phyloP scores from a whole-genome alignment of 2,329 filamentous ascomycete species.

The Celoporthe dispersa region DNA sequence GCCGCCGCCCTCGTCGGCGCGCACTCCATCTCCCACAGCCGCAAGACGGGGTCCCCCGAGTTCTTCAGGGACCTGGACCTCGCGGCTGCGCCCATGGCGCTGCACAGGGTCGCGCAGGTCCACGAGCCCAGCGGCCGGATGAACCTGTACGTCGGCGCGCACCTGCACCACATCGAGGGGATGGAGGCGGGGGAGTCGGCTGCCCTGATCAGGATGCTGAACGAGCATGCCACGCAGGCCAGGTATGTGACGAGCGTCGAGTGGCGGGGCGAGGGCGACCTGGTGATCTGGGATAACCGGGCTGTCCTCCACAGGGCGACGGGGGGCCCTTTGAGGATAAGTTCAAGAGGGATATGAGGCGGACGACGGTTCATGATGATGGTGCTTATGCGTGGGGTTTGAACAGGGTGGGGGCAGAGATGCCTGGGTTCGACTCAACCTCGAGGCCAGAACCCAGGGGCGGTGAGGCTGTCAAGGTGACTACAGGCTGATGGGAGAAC shows the following conservation, averaged over 20 bases:
- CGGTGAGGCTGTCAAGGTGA: not conserved
- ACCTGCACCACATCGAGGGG: conserved; percentile 56
- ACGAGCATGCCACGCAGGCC: conserved; percentile 50
- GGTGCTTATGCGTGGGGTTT: conserved; percentile 44
- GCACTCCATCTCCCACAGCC: conserved; percentile 57
- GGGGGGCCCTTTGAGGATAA: conserved; percentile 53
- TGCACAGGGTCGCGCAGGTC: conserved; percentile 54
- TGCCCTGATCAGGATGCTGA: conserved; percentile 46
- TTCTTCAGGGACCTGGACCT: conserved; percentile 53
- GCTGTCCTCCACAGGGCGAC: conserved; percentile 59
- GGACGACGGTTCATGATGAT: conserved; percentile 59
- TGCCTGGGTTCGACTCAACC: conserved; percentile 32
- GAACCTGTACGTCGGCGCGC: conserved; percentile 58
- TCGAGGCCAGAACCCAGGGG: conserved; percentile 4
- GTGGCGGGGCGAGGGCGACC: conserved; percentile 54
- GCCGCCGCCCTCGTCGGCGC: conserved; percentile 49
- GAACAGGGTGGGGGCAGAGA: conserved; percentile 36
- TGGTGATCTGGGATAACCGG: conserved; percentile 65
- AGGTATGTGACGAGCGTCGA: conserved; percentile 51
- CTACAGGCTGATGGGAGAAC: not conserved
- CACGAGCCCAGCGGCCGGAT: conserved; percentile 56
- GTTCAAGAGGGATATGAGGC: conserved; percentile 56
- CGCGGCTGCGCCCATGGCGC: conserved; percentile 41
- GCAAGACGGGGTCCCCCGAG: conserved; percentile 55
- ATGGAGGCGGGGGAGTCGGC: conserved; percentile 38